Percentiles rank a stretch among this genome's conserved stretches.
These are phyloP conservation scores for Schoenoplectus triqueter DNA, from an alignment of 202 grass and related monocot species.

Conservation along the genomic window DNA sequence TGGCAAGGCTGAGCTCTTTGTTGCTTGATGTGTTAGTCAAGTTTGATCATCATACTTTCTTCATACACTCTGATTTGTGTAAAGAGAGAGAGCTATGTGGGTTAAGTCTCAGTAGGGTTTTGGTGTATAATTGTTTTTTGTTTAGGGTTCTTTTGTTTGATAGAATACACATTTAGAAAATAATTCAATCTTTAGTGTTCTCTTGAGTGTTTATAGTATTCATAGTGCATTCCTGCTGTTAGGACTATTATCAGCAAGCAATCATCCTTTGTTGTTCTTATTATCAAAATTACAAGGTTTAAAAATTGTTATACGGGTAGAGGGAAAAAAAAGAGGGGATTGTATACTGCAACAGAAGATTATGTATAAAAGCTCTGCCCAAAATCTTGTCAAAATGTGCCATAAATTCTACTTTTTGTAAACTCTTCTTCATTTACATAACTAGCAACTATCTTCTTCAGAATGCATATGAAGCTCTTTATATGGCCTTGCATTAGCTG, in stretches of 20 bases:
- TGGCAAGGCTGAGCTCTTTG: conserved; percentile 80
- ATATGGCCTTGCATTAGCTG: conserved; percentile 42
- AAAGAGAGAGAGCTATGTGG: neutral
- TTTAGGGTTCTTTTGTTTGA: conserved; percentile 36
- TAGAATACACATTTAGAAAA: conserved; percentile 26
- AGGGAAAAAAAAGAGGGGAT: neutral
- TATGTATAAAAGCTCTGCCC: neutral
- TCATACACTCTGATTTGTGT: conserved; percentile 19
- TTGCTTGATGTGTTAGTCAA: conserved; percentile 48
- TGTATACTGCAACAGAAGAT: neutral
- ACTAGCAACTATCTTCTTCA: conserved; percentile 42
- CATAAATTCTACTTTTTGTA: neutral
- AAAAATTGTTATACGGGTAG: neutral
- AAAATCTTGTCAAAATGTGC: conserved; percentile 11
- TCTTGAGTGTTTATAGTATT: neutral
- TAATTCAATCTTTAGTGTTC: conserved; percentile 28
- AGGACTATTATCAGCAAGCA: neutral
- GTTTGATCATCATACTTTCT: conserved; percentile 16
- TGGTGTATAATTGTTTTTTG: conserved; percentile 41
- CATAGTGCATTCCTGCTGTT: conserved; percentile 6
- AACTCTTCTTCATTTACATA: neutral
- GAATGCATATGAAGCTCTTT: conserved; percentile 45
- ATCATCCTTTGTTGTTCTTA: conserved; percentile 8
- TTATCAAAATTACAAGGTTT: conserved; percentile 5
- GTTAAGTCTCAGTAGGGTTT: conserved; percentile 12